Evolutionary conservation across 257 asterid species (phyloP), one percentile per base, ranked within the genome.

Genomic region (Ehretia macrophylla): DNA sequence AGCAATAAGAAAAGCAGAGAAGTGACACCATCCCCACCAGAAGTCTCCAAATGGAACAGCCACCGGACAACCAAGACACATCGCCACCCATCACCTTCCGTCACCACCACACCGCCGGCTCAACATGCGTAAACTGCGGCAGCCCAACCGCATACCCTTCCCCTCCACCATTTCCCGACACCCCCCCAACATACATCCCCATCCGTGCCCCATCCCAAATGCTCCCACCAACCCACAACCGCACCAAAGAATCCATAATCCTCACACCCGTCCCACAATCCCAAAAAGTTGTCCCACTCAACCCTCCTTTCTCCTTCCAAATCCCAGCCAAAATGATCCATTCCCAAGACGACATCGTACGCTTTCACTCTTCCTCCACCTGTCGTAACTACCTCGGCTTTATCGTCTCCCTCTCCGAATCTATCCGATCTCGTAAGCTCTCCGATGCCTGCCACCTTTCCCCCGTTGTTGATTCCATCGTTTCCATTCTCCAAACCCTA

Each of bases 241-340:
- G 83, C 81, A 71, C 81, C 60, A 75, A 81, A 44, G 96, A 90
- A 72, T 65, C 75, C 68, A 90, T 90, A 61, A 81, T 90, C 19
- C 96, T 89, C 35, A 87, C 97, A n/a, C 96, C 97, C 27, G 93
- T 85, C 32, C 97, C 97, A 27, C 90, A 83, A 11, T 55, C 96
- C 32, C 85, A 85, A 65, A 63, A 49, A 56, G 78, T 86, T 37
- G 64, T 55, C 8, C 85, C 83, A 55, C 66, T 84, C 53, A 16
- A 77, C 44, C 84, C 65, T 14, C 93, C 95, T 12, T 85, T 81
- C 78, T 60, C 69, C 27, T 90, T 90, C 84, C 60, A 65, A 53
- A 11, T 53, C 51, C 97, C 97, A 9, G 32, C 63, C 37, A 87
- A 84, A 58, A 72, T 56, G 56, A 90, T 87, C 77, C 84, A 73